Conservation (phyloP, 331 rosid species). For the Stylosanthes scabra region DNA sequence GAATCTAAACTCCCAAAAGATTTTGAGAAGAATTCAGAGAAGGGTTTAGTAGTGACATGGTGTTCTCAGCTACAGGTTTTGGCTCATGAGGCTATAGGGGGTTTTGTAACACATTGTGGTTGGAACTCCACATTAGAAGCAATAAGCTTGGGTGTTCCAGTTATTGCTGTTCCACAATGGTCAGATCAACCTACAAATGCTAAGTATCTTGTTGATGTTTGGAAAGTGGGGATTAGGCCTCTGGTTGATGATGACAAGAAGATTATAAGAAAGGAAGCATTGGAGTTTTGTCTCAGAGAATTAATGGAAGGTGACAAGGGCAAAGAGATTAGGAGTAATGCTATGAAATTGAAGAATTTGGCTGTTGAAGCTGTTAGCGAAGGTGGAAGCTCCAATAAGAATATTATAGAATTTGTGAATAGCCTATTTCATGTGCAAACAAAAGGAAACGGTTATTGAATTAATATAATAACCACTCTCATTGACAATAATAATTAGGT, state of each 20-base stretch:
- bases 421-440: neutral
- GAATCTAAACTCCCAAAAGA: too few species aligned
- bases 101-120: constrained; percentile 56
- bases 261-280: constrained; percentile 35
- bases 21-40: too few species aligned
- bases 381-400: constrained; percentile 47
- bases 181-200: constrained; percentile 55
- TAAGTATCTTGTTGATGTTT: constrained; percentile 46
- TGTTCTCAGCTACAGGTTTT: too few species aligned
- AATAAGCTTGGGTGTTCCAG: constrained; percentile 51
- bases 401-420: constrained; percentile 30
- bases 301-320: constrained; percentile 44
- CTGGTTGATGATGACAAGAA: constrained; percentile 28
- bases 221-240: constrained; percentile 51
- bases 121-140: constrained; percentile 57
- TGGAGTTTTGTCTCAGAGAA: constrained; percentile 39
- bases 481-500: too few species aligned
- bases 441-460: too few species aligned
- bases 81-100: constrained; percentile 35
- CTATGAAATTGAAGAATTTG: constrained; percentile 38
- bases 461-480: too few species aligned
- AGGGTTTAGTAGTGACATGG: too few species aligned
- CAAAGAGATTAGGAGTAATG: constrained; percentile 41
- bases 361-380: constrained; percentile 40
- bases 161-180: too few species aligned